Percentiles rank a stretch among this genome's conserved stretches.
Conservation (phyloP, 805 yeast species). For the Nakazawaea pomicola region DNA sequence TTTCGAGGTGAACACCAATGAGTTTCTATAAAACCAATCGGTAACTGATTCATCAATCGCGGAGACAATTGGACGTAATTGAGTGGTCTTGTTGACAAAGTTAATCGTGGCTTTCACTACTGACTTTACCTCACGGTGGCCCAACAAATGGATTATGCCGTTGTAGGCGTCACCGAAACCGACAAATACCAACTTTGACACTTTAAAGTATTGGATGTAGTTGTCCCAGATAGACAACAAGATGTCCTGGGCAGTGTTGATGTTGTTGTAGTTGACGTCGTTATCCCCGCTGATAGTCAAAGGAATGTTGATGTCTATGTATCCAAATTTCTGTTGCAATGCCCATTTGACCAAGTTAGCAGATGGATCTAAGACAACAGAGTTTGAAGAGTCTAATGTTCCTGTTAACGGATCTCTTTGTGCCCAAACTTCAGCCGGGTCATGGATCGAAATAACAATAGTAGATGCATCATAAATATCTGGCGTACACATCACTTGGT, state of each 20-base stretch:
- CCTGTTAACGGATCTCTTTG: slow-evolving; percentile 78
- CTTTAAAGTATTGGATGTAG: slow-evolving; percentile 70
- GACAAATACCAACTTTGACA: slow-evolving; percentile 67
- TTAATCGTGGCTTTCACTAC: slow-evolving; percentile 65
- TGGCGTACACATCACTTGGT: slow-evolving; percentile 67
- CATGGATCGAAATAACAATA: slow-evolving; percentile 73
- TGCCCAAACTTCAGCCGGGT: slow-evolving; percentile 92
- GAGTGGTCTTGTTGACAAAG: slow-evolving; percentile 59
- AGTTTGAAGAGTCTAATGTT: slow-evolving; percentile 61
- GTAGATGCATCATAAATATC: slow-evolving; percentile 60
- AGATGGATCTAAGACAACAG: slow-evolving; percentile 75
- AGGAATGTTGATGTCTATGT: slow-evolving; percentile 82
- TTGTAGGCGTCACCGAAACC: slow-evolving; percentile 90
- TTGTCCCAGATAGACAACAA: slow-evolving; percentile 86
- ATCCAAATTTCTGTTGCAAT: slow-evolving; percentile 53
- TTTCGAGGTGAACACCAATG: slow-evolving; percentile 72
- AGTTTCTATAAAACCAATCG: slow-evolving; percentile 88
- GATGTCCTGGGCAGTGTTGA: slow-evolving; percentile 70
- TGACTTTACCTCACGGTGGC: slow-evolving; percentile 69
- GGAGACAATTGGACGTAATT: slow-evolving; percentile 77
- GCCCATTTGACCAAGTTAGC: slow-evolving; percentile 69
- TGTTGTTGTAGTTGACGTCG: slow-evolving; percentile 53
- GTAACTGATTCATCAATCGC: slow-evolving; percentile 83
- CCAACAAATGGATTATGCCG: slow-evolving; percentile 80
- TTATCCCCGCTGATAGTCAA: slow-evolving; percentile 40